Conservation (phyloP, 768 basidiomycete species). For the Naganishia randhawae region DNA sequence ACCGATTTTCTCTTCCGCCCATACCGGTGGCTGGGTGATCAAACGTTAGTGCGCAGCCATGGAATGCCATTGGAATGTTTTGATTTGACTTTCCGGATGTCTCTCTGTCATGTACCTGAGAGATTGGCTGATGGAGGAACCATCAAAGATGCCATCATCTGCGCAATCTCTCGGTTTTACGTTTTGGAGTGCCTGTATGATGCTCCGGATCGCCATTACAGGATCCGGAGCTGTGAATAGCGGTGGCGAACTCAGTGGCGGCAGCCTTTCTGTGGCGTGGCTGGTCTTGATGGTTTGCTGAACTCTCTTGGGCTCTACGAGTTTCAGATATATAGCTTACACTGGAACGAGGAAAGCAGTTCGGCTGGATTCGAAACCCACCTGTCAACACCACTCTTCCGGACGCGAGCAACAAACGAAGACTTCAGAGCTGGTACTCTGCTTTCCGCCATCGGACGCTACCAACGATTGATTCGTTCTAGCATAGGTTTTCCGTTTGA, state of each 20-base stretch:
- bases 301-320: neutral
- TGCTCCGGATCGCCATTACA: neutral
- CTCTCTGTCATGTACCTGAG: neutral
- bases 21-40: neutral
- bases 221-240: neutral
- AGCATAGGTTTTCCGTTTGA: neutral
- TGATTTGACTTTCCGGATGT: conserved; percentile 23
- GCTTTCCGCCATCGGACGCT: neutral
- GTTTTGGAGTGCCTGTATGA: conserved; percentile 1
- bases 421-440: conserved; percentile 16
- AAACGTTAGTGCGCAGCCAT: neutral
- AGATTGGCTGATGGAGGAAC: neutral
- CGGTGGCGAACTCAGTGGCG: neutral
- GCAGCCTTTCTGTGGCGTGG: neutral
- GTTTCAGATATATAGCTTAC: conserved; percentile 12
- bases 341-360: too few species aligned
- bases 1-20: neutral
- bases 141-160: neutral
- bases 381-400: neutral
- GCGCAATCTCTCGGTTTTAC: neutral
- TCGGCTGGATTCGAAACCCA: neutral
- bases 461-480: conserved; percentile 22
- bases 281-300: neutral
- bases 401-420: neutral
- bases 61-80: neutral